These are phyloP conservation scores for Trichoderma arundinaceum DNA, from an alignment of 2,329 filamentous ascomycete genomes.

Conservation along the genomic window DNA sequence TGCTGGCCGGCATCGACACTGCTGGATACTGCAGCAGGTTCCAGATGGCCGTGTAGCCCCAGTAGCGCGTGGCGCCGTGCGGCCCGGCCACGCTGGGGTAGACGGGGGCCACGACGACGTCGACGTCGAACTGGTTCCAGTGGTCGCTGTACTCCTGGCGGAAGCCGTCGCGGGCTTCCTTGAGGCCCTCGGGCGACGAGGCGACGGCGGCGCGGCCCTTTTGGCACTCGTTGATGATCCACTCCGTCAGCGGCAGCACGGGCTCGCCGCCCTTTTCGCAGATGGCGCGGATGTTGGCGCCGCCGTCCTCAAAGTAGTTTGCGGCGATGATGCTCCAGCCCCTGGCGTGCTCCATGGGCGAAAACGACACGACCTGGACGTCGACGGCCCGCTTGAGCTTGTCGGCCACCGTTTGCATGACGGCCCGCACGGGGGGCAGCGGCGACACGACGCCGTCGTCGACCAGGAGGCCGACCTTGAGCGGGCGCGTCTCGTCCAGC, in stretches of 20 bases:
- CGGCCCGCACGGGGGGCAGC: slow-evolving; percentile 83
- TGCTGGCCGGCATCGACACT: slow-evolving; percentile 13
- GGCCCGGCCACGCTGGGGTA: slow-evolving; percentile 25
- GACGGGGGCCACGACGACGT: slow-evolving; percentile 1
- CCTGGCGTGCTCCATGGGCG: slow-evolving; percentile 54
- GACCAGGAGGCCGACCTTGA: slow-evolving; percentile 99
- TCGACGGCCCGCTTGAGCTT: slow-evolving; percentile 87
- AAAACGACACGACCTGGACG: slow-evolving; percentile 74
- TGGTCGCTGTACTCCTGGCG: slow-evolving; percentile 76
- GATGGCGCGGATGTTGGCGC: slow-evolving; percentile 74
- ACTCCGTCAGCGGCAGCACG: slow-evolving; percentile 49
- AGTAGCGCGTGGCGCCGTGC: slow-evolving; percentile 23
- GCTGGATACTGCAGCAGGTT: slow-evolving; percentile 29
- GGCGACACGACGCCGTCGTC: slow-evolving; percentile 84
- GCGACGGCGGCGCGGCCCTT: slow-evolving; percentile 46
- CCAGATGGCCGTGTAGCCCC: slow-evolving; percentile 29
- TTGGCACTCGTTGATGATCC: slow-evolving; percentile 30
- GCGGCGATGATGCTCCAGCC: slow-evolving; percentile 97
- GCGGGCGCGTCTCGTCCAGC: slow-evolving; percentile 46
- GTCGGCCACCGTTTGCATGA: slow-evolving; percentile 94
- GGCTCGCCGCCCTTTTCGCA: slow-evolving; percentile 79
- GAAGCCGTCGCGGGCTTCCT: slow-evolving; percentile 87
- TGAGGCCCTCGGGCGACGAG: slow-evolving; percentile 88
- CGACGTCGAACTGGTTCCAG: slow-evolving; percentile 48
- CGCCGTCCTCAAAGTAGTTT: slow-evolving; percentile 88